phyloP scores from a whole-genome alignment of 2,329 filamentous ascomycete species.

The Fusarium nodosum region DNA sequence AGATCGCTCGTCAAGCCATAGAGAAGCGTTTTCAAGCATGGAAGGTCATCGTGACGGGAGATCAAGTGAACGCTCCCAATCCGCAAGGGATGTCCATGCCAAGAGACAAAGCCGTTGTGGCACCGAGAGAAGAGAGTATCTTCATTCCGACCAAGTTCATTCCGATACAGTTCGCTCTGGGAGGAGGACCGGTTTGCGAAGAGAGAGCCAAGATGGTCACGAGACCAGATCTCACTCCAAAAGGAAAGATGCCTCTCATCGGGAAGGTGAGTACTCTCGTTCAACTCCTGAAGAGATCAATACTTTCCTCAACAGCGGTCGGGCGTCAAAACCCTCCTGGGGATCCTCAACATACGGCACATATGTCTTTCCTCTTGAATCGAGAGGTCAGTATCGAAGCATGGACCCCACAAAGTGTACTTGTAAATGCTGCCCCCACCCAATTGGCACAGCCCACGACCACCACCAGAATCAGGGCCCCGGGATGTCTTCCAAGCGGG shows the following conservation, averaged over 20 bases:
- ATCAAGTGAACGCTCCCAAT: not conserved
- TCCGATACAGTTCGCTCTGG: not conserved
- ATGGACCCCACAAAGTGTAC: constrained; percentile 42
- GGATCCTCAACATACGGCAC: constrained; percentile 39
- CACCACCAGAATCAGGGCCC: constrained; percentile 9
- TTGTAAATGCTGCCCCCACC: constrained; percentile 48
- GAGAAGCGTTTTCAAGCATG: not conserved
- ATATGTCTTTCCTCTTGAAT: constrained; percentile 42
- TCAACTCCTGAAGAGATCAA: constrained; percentile 16
- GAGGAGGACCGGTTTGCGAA: not conserved
- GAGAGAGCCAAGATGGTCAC: not conserved
- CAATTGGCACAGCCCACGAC: constrained; percentile 29
- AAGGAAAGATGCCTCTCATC: not conserved
- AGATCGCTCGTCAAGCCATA: not conserved
- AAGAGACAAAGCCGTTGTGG: not conserved
- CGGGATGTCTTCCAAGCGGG: constrained; percentile 1
- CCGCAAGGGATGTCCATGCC: not conserved
- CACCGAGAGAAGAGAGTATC: not conserved
- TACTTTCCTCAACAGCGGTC: constrained; percentile 7
- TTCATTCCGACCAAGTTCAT: not conserved
- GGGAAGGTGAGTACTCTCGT: not conserved
- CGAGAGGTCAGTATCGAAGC: constrained; percentile 30
- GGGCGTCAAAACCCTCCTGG: not conserved
- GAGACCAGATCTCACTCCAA: not conserved
- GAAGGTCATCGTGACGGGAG: not conserved